phyloP scores from a whole-genome alignment of 345 rosid species.

The Trapa incisa region DNA sequence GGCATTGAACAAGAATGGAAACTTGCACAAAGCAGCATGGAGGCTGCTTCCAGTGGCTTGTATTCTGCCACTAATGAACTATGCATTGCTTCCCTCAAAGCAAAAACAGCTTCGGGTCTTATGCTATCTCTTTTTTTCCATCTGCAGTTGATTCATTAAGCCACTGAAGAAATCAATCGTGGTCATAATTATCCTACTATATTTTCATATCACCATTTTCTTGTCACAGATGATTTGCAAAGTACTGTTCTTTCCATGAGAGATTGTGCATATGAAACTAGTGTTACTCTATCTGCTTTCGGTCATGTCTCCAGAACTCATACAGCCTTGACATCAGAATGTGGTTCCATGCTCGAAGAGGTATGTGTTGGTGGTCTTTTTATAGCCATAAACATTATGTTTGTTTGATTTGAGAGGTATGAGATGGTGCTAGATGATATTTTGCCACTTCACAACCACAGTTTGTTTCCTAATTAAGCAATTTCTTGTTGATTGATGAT shows the following conservation, averaged over 20 bases:
- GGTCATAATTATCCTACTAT: neutral
- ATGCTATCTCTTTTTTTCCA: constrained; percentile 7
- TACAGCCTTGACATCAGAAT: constrained; percentile 87
- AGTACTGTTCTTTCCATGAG: constrained; percentile 70
- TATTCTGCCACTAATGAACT: constrained; percentile 70
- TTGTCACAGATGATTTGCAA: constrained; percentile 60
- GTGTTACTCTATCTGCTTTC: constrained; percentile 63
- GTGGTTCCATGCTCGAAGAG: constrained; percentile 97
- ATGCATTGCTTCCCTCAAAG: constrained; percentile 55
- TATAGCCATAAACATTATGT: neutral
- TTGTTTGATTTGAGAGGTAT: neutral
- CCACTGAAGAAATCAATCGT: neutral
- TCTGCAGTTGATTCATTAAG: neutral
- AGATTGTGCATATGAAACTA: constrained; percentile 78
- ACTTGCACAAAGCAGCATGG: constrained; percentile 65
- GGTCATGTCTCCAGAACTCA: constrained; percentile 60
- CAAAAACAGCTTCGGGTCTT: constrained; percentile 80
- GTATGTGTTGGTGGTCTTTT: constrained; percentile 15
- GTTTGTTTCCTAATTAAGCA: neutral
- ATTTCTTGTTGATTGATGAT: neutral
- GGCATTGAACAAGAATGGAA: constrained; percentile 82
- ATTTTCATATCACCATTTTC: constrained; percentile 1
- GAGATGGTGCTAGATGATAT: neutral
- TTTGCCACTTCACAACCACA: neutral
- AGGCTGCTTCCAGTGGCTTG: constrained; percentile 64